A percentile compares a stretch with the other conserved stretches of the same genome.
Evolutionary conservation across 176 grass and related monocot species (phyloP).

Genomic region (Carex cristatella): DNA sequence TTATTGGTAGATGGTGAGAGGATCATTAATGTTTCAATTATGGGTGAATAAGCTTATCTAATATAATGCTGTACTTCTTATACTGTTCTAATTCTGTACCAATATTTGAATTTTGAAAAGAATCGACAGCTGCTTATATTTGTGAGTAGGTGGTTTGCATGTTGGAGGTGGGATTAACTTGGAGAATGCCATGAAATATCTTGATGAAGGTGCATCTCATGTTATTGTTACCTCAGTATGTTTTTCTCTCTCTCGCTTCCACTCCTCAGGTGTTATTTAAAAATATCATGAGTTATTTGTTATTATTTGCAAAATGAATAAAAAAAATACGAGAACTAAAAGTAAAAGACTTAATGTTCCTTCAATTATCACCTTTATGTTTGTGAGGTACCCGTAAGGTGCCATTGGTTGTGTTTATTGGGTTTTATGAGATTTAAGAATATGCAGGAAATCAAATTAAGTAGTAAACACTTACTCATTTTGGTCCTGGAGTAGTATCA

Average conservation of each 20-base stretch:
- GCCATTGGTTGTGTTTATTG: neutral
- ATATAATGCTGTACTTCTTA: neutral
- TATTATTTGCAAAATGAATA: neutral
- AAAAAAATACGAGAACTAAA: neutral
- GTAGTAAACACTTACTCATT: neutral
- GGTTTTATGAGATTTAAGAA: neutral
- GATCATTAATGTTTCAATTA: neutral
- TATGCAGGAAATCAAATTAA: neutral
- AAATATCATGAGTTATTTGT: neutral
- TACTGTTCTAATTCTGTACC: neutral
- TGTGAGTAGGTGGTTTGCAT: slow-evolving; percentile 74
- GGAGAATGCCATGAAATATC: slow-evolving; percentile 66
- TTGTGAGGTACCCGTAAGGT: neutral
- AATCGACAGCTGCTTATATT: neutral
- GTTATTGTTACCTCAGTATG: slow-evolving; percentile 91
- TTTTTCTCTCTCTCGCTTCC: neutral
- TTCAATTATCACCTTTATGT: neutral
- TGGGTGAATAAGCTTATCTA: neutral
- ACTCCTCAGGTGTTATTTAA: neutral
- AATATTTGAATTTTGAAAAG: neutral
- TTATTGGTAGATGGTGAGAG: neutral
- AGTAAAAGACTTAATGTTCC: neutral
- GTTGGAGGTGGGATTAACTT: slow-evolving; percentile 94
- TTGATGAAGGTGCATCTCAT: slow-evolving; percentile 91
- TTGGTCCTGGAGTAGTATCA: no score